Evolutionary conservation across 306 rosid genomes (phyloP), one percentile per base, ranked within the genome.

Genomic region (Lagenaria siceraria): DNA sequence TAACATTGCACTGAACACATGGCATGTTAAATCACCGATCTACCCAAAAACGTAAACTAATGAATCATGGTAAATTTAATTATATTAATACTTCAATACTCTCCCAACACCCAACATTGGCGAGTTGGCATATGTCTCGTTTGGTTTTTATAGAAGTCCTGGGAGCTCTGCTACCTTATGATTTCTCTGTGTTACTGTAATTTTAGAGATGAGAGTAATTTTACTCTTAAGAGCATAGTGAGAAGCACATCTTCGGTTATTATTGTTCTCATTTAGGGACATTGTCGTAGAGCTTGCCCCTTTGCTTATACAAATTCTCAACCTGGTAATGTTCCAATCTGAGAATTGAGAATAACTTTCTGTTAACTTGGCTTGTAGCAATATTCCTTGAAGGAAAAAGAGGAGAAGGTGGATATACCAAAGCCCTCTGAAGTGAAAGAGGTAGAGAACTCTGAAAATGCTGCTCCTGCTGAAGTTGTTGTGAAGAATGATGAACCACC

Each of bases 371-470:
- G 68, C 22, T 66, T 81, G 76, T 86, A 95, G 99, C 80, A 90
- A 84, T 95, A 92, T 75, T 33, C 56, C 31, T 90, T 95, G 83
- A 76, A 79, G 60, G 93, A 86, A 80, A 83, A 86, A 36, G 89
- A 85, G 75, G 90, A 78, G 85, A 89, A 85, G 77, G 74, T 77
- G 31, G 85, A 48, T 64, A 80, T 49, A 40, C 64, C 82, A 60
- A 86, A 88, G 35, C 84, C 94, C 31, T 89, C 31, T 46, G 92
- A 87, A 80, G 91, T 84, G 60, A 86, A 93, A 80, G 96, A 83
- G 79, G 92, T 78, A 79, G 90, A 87, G 78, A 84, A 33, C 63
- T 80, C 84, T 36, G 86, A 58, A 76, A 79, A 68, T 75, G 80
- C 87, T 77, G 74, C 84, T 70, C 61, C 89, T 9, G 83, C 19